phyloP scores from a whole-genome alignment of 106 monocot genomes.

The Cymbidium sinense region DNA sequence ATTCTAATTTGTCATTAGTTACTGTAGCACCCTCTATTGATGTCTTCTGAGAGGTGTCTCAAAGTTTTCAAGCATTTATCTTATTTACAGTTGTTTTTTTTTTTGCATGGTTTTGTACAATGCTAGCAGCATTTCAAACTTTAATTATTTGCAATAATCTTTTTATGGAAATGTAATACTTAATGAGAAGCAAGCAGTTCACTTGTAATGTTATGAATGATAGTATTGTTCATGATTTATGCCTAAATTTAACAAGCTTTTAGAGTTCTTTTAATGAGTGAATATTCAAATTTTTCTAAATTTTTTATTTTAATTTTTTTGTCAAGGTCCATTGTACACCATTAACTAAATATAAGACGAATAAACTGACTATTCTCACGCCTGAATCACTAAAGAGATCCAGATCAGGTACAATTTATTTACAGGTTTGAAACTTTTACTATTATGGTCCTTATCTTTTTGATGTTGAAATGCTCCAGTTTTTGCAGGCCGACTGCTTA shows the following conservation, averaged over 20 bases:
- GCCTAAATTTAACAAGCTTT: not conserved
- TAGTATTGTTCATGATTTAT: not conserved
- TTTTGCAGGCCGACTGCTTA: conserved; percentile 21
- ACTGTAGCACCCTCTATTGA: not conserved
- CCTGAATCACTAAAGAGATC: conserved; percentile 31
- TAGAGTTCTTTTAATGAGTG: not conserved
- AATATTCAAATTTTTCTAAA: too few relatives aligned
- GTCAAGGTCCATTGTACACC: conserved; percentile 8
- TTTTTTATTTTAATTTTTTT: too few relatives aligned
- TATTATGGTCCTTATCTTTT: not conserved
- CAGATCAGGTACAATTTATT: conserved; percentile 18
- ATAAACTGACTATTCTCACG: conserved; percentile 6
- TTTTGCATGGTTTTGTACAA: not conserved
- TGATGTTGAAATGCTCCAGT: not conserved
- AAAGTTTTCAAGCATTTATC: not conserved
- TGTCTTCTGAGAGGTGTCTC: not conserved
- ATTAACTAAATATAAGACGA: conserved; percentile 6
- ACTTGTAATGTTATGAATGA: not conserved
- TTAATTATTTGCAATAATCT: not conserved
- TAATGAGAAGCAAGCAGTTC: not conserved
- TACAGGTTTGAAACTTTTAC: not conserved
- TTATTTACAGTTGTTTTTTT: not conserved
- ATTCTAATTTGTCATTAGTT: not conserved
- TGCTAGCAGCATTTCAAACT: not conserved
- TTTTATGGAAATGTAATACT: not conserved